Percentiles rank a stretch among this genome's conserved stretches.
Conservation (phyloP, 495 filamentous ascomycete species). For the Terfezia claveryi region DNA sequence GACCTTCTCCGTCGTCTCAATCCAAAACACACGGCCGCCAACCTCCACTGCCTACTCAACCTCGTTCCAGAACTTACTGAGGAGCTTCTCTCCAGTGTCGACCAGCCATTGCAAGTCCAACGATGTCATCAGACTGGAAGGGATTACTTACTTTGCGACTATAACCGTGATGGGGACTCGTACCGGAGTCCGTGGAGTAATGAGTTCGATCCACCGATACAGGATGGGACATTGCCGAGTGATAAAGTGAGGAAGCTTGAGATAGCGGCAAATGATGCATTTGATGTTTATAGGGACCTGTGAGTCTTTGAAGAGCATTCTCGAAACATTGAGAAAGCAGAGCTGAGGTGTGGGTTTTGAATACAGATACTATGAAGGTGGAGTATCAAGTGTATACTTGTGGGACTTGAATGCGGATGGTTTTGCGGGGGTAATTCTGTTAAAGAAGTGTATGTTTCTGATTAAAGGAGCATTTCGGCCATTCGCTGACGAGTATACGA, state of each 20-base stretch:
- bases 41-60: conserved; percentile 64
- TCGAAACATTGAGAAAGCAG: no score
- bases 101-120: conserved; percentile 73
- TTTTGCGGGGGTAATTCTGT: conserved; percentile 81
- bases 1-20: conserved; percentile 96
- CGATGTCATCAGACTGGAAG: conserved; percentile 72
- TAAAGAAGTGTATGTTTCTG: conserved; percentile 62
- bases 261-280: conserved; percentile 77
- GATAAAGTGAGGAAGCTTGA: conserved; percentile 84
- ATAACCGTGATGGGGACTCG: conserved; percentile 95
- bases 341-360: no score
- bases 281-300: conserved; percentile 90
- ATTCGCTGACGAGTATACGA: conserved; percentile 3
- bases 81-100: conserved; percentile 91
- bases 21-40: conserved; percentile 65
- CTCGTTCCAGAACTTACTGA: conserved; percentile 83
- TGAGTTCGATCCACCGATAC: conserved; percentile 75
- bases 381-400: conserved; percentile 84
- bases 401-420: conserved; percentile 91
- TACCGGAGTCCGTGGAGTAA: conserved; percentile 96
- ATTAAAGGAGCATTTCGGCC: neutral
- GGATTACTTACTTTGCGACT: conserved; percentile 97
- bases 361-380: conserved; percentile 73
- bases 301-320: conserved; percentile 17
- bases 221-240: conserved; percentile 50